phyloP scores from a whole-genome alignment of 108 stramenopile species.

The Cylindrotheca closterium region DNA sequence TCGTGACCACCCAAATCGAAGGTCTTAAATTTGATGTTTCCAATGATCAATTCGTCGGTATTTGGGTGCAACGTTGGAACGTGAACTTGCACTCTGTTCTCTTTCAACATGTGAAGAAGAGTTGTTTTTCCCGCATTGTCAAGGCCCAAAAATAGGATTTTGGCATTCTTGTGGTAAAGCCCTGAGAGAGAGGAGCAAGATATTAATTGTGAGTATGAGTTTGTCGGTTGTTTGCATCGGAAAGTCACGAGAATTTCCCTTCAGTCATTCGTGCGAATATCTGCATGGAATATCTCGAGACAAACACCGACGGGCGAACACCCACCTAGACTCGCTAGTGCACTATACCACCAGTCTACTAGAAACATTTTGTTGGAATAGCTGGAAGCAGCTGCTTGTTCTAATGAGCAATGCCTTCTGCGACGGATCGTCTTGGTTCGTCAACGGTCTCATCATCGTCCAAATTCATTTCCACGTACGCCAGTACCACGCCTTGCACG shows the following conservation, averaged over 20 bases:
- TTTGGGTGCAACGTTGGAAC: conserved; percentile 69
- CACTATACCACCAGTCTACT: conserved; percentile 89
- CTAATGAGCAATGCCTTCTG: no score
- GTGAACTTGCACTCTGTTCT: conserved; percentile 40
- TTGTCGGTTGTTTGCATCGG: not conserved
- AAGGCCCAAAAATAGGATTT: conserved; percentile 97
- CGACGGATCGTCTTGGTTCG: no score
- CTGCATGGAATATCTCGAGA: no score
- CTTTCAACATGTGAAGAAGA: conserved; percentile 51
- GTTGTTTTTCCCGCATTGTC: conserved; percentile 99
- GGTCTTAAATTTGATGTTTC: conserved; percentile 45
- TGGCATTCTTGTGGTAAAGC: conserved; percentile 99
- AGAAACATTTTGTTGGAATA: conserved; percentile 50
- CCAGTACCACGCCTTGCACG: no score
- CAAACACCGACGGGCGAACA: not conserved
- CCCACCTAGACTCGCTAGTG: conserved; percentile 78
- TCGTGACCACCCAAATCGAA: conserved; percentile 76
- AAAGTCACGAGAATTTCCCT: conserved; percentile 1
- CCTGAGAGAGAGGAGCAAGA: conserved; percentile 52
- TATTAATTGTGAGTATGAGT: not conserved
- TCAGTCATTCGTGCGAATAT: not conserved
- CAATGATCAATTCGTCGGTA: conserved; percentile 38
- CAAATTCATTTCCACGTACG: no score
- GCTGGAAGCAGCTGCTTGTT: no score
- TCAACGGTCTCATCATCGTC: no score